Evolutionary conservation across 1,284 basidiomycete genomes (phyloP).

Genomic region (Ustilago curta): DNA sequence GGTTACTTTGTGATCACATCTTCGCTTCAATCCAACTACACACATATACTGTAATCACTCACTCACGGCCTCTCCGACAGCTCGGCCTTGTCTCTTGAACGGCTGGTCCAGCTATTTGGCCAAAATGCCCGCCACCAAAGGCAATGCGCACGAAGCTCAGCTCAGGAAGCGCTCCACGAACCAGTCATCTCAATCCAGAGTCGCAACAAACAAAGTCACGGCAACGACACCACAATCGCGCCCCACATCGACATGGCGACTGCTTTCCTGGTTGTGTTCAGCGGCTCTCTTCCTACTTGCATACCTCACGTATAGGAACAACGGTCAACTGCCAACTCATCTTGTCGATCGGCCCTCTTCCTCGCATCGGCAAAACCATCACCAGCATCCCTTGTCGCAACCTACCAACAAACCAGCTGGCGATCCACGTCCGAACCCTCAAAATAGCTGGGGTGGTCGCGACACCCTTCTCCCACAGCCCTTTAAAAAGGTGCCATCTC

Average conservation of each 20-base stretch:
- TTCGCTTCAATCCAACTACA: too few relatives aligned
- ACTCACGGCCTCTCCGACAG: too few relatives aligned
- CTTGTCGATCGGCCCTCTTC: slow-evolving; percentile 1
- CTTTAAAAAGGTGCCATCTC: slow-evolving; percentile 21
- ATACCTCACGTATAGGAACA: slow-evolving; percentile 33
- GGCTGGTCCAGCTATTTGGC: too few relatives aligned
- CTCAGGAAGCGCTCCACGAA: slow-evolving; percentile 22
- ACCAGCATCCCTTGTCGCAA: slow-evolving; percentile 11
- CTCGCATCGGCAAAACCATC: background rate
- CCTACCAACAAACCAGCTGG: background rate
- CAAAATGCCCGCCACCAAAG: too few relatives aligned
- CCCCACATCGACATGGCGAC: slow-evolving; percentile 11
- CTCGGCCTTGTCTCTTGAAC: too few relatives aligned
- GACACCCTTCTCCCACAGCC: background rate
- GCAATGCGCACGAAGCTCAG: background rate
- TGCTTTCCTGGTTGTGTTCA: slow-evolving; percentile 25
- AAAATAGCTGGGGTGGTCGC: slow-evolving; percentile 7
- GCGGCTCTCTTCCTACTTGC: slow-evolving; percentile 31
- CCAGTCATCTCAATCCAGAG: background rate
- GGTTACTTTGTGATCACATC: too few relatives aligned
- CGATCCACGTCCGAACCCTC: background rate
- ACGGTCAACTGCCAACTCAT: slow-evolving; percentile 21
- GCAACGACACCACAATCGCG: background rate
- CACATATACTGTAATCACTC: too few relatives aligned
- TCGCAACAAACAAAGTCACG: background rate